phyloP scores from a whole-genome alignment of 139 green algal species.

The Coelastrella sp. region DNA sequence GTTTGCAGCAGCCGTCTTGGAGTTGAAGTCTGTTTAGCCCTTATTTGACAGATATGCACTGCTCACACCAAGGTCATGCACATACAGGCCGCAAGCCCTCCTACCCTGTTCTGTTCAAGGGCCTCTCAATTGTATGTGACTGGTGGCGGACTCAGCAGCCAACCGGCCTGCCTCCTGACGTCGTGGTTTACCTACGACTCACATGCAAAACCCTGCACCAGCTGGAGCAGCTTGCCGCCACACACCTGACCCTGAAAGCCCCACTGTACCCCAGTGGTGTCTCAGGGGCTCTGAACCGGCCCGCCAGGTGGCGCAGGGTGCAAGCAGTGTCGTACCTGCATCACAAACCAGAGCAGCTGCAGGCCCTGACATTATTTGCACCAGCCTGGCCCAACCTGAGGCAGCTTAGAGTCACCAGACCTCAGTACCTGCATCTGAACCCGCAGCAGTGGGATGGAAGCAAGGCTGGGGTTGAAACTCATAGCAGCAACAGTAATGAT shows the following conservation, averaged over 20 bases:
- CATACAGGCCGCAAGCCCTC: slow-evolving; percentile 2
- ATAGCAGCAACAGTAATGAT: slow-evolving; percentile 21
- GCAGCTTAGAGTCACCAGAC: not conserved
- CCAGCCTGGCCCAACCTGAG: slow-evolving; percentile 14
- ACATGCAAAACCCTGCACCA: slow-evolving; percentile 13
- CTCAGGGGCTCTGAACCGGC: not conserved
- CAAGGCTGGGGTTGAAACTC: not conserved
- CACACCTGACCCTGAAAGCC: slow-evolving; percentile 17
- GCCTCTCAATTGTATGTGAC: slow-evolving; percentile 27
- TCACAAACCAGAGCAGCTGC: slow-evolving; percentile 20
- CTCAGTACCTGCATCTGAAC: slow-evolving; percentile 24
- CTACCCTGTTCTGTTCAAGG: not conserved
- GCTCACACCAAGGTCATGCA: not conserved
- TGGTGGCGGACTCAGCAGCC: slow-evolving; percentile 16
- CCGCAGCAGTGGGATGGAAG: not conserved
- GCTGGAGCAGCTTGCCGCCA: slow-evolving; percentile 26
- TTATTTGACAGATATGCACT: too few species aligned
- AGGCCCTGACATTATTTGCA: slow-evolving; percentile 5
- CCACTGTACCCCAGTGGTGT: slow-evolving; percentile 1
- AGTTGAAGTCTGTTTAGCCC: too few species aligned
- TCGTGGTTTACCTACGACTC: slow-evolving; percentile 20
- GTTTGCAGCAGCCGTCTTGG: too few species aligned
- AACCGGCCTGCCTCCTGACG: not conserved
- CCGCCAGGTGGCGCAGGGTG: slow-evolving; percentile 1
- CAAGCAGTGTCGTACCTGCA: slow-evolving; percentile 16